phyloP scores from a whole-genome alignment of 441 rosid genomes.

The Eruca vesicaria region DNA sequence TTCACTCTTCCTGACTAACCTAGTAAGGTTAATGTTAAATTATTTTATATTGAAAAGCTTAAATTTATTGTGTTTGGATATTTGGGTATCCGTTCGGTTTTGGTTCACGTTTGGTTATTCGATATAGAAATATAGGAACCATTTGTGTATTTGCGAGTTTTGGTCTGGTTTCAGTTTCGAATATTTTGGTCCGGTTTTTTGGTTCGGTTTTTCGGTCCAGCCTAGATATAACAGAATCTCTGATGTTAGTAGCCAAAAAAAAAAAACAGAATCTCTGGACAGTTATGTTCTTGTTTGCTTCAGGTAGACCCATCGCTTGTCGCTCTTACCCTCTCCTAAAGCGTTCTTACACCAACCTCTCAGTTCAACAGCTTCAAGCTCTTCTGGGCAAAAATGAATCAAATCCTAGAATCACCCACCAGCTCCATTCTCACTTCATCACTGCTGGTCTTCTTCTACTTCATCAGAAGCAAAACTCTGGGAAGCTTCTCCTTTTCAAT shows the following conservation, averaged over 20 bases:
- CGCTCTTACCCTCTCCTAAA: conserved; percentile 15
- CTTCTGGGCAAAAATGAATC: conserved; percentile 38
- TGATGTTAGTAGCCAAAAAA: background rate
- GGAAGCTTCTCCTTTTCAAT: conserved; percentile 44
- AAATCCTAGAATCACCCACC: conserved; percentile 38
- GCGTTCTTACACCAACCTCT: conserved; percentile 16
- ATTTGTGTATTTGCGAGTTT: too few relatives aligned
- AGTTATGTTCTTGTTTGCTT: conserved; percentile 20
- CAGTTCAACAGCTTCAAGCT: conserved; percentile 28
- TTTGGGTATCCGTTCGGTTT: too few relatives aligned
- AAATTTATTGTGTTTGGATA: too few relatives aligned
- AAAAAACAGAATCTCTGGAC: background rate
- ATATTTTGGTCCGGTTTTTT: too few relatives aligned
- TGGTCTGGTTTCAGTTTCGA: too few relatives aligned
- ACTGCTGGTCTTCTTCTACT: conserved; percentile 44
- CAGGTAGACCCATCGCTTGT: background rate
- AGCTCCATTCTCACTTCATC: conserved; percentile 51
- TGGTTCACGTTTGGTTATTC: too few relatives aligned
- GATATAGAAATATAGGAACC: too few relatives aligned
- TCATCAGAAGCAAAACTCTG: conserved; percentile 17
- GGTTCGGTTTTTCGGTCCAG: too few relatives aligned
- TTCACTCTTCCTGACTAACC: too few relatives aligned
- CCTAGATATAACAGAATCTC: background rate
- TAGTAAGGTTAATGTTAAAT: too few relatives aligned
- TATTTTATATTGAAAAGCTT: too few relatives aligned